phyloP scores from a whole-genome alignment of 2,329 filamentous ascomycete species.

The Nothopassalora personata region DNA sequence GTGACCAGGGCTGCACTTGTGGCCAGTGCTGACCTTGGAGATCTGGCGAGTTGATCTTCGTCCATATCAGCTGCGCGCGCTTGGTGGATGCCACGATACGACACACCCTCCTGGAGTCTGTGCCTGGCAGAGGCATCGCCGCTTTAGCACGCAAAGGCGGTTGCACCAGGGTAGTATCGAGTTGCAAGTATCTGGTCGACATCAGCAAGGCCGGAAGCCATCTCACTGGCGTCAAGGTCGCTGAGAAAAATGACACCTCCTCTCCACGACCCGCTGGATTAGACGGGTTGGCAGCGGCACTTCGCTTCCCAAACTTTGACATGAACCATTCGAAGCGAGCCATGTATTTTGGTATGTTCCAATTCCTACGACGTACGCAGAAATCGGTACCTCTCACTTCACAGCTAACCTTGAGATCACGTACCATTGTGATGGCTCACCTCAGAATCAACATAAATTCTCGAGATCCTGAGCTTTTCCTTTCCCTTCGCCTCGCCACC shows the following conservation, averaged over 20 bases:
- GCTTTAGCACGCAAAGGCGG: not conserved
- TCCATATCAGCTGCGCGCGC: not conserved
- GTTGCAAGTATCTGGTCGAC: slow-evolving; percentile 3
- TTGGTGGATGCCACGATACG: not conserved
- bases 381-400: not conserved
- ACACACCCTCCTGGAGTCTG: not conserved
- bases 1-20: slow-evolving; percentile 1
- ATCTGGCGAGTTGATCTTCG: not conserved
- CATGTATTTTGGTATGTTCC: slow-evolving; percentile 7
- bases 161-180: slow-evolving; percentile 2
- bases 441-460: slow-evolving; percentile 2
- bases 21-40: slow-evolving; percentile 1
- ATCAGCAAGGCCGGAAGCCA: slow-evolving; percentile 1
- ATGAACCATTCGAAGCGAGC: slow-evolving; percentile 3
- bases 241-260: not conserved
- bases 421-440: not conserved
- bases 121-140: not conserved
- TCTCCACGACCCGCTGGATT: not conserved
- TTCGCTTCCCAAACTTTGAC: not conserved
- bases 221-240: not conserved
- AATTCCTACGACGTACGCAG: not conserved
- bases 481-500: slow-evolving; percentile 1
- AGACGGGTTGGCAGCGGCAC: slow-evolving; percentile 1
- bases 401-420: not conserved
- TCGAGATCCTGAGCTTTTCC: slow-evolving; percentile 1